phyloP scores from a whole-genome alignment of 192 early-diverging fungal species.

The Backusella psychrophila region DNA sequence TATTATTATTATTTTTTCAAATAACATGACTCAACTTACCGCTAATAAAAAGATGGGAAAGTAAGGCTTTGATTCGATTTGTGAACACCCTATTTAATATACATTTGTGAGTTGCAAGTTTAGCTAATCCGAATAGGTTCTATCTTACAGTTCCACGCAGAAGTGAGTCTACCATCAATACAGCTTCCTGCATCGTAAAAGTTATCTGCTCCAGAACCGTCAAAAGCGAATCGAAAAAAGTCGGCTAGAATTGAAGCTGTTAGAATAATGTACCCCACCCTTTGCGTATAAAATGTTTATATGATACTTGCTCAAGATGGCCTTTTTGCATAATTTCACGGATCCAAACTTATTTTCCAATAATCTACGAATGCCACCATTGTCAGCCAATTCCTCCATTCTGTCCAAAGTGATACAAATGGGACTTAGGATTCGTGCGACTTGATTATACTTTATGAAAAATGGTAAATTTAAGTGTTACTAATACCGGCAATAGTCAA shows the following conservation, averaged over 20 bases:
- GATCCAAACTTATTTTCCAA: slow-evolving; percentile 71
- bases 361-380: slow-evolving; percentile 63
- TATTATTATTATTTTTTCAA: background rate
- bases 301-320: slow-evolving; percentile 46
- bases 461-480: background rate
- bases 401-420: slow-evolving; percentile 74
- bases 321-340: slow-evolving; percentile 59
- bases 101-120: background rate
- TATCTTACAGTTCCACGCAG: slow-evolving; percentile 78
- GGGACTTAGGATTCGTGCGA: slow-evolving; percentile 92
- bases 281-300: background rate
- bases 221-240: slow-evolving; percentile 96
- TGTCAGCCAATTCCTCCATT: slow-evolving; percentile 58
- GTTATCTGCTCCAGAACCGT: slow-evolving; percentile 93
- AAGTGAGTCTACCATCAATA: slow-evolving; percentile 94
- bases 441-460: slow-evolving; percentile 83
- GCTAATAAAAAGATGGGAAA: slow-evolving; percentile 89
- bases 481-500: background rate
- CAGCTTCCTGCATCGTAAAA: slow-evolving; percentile 91
- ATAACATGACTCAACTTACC: slow-evolving; percentile 33
- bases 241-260: slow-evolving; percentile 55
- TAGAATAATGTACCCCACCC: background rate
- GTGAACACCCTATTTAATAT: slow-evolving; percentile 59
- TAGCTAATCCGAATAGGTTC: background rate
- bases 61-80: slow-evolving; percentile 90